A percentile compares a stretch with the other conserved stretches of the same genome.
Evolutionary conservation across 345 rosid species (phyloP).

Genomic region (Noccaea bulbosa): DNA sequence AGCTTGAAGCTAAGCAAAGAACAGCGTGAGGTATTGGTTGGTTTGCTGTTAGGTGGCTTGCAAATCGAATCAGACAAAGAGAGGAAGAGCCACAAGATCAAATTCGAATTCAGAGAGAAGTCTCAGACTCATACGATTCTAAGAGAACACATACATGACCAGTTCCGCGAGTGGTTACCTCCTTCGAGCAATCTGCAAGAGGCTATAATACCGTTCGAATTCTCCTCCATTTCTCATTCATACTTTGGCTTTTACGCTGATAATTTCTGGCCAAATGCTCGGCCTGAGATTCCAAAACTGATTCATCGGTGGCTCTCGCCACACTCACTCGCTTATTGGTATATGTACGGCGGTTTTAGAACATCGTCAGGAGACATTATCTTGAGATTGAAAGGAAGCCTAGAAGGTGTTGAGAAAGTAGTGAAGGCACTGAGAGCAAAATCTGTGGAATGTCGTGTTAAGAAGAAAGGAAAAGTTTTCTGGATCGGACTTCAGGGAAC

Average conservation of each 20-base stretch:
- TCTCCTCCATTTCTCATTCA: conserved; percentile 61
- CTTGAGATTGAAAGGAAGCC: conserved; percentile 70
- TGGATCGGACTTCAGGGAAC: conserved; percentile 83
- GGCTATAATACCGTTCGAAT: conserved; percentile 50
- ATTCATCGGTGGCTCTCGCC: conserved; percentile 91
- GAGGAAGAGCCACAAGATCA: conserved; percentile 61
- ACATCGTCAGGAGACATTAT: conserved; percentile 63
- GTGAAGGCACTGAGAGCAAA: conserved; percentile 59
- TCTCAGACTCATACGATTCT: conserved; percentile 55
- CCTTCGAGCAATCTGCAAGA: conserved; percentile 51
- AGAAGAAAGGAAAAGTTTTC: conserved; percentile 69
- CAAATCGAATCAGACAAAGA: conserved; percentile 61
- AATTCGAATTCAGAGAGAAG: conserved; percentile 64
- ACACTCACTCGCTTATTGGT: conserved; percentile 75
- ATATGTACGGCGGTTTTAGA: conserved; percentile 74
- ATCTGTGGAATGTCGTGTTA: conserved; percentile 74
- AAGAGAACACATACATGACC: conserved; percentile 63
- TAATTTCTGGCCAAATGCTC: conserved; percentile 71
- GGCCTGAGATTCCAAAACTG: conserved; percentile 70
- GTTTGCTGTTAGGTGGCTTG: conserved; percentile 87
- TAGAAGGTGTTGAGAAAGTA: conserved; percentile 59
- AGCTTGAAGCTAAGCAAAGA: conserved; percentile 75
- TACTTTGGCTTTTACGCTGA: conserved; percentile 74
- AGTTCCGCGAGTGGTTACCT: conserved; percentile 75
- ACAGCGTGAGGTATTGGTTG: conserved; percentile 80